phyloP scores from a whole-genome alignment of 2,329 filamentous ascomycete genomes.

The Capronia americana region DNA sequence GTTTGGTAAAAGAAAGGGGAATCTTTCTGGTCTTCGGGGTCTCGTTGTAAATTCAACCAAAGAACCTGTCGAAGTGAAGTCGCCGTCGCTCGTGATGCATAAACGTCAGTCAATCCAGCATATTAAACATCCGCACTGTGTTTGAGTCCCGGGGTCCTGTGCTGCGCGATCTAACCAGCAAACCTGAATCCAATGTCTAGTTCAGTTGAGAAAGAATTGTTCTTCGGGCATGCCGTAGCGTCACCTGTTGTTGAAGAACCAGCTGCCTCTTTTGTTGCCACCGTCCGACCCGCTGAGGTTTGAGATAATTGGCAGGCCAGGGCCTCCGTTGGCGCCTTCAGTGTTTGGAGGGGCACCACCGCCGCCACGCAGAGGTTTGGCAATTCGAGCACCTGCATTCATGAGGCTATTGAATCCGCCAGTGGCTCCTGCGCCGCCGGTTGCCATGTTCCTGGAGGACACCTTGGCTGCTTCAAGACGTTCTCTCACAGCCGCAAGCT shows the following conservation, averaged over 20 bases:
- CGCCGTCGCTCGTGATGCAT: constrained; percentile 29
- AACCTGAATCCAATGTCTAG: background rate
- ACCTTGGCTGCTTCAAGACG: constrained; percentile 95
- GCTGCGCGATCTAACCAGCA: background rate
- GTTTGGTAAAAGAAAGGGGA: background rate
- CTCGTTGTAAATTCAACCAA: background rate
- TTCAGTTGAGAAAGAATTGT: background rate
- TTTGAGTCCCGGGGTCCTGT: background rate
- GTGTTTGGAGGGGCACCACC: constrained; percentile 44
- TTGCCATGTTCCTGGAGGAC: constrained; percentile 80
- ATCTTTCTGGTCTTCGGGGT: background rate
- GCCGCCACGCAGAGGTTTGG: constrained; percentile 68
- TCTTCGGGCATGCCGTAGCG: background rate
- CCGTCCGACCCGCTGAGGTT: constrained; percentile 72
- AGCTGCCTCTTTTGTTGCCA: constrained; percentile 70
- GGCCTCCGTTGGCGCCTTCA: constrained; percentile 46
- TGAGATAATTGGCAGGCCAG: constrained; percentile 45
- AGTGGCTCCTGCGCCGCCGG: constrained; percentile 66
- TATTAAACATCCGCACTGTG: constrained; percentile 13
- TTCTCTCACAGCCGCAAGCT: constrained; percentile 96
- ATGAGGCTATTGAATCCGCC: constrained; percentile 49
- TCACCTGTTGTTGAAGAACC: constrained; percentile 53
- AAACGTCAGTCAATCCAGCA: constrained; percentile 22
- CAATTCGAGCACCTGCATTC: constrained; percentile 60
- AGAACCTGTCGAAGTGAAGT: background rate